Evolutionary conservation across 176 grass and related monocot species (phyloP), one percentile per base, ranked within the genome.

Genomic region (Oryza australiensis): DNA sequence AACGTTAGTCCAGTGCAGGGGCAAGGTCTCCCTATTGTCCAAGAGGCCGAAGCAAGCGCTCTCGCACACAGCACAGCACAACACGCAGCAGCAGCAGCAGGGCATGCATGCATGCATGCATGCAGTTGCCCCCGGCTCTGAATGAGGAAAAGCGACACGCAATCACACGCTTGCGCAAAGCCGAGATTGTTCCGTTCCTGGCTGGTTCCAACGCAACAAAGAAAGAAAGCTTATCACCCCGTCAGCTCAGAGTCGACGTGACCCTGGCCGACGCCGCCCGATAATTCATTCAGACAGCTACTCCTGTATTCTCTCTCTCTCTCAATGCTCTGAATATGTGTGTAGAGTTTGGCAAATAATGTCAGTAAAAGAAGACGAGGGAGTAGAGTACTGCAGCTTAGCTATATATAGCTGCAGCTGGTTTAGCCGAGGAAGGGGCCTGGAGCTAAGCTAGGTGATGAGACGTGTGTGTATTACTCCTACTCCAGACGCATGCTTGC

Each of bases 91-190:
- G 42, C 42, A 7, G 49, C 49, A 22, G 1, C 53, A 23, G 53
- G 7, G 53, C 53, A 23, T 9, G 53, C 53, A 34, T 34, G 53
- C 53, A 23, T 9, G 53, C 53, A 34, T 34, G 26, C 75, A 2
- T 29, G 27, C 16, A 28, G 33, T 49, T 55, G 60, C 55, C 30
- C 10, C 32, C 71, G 81, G 81, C 81, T 34, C 86, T 88, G 86
- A 84, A 79, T 74, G 81, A 84, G 86, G 75, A 68, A 88, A 88
- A 84, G 81, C 68, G 62, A 79, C 86, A 79, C 86, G 86, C 86
- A 88, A 74, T 84, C 75, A 62, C 81, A 84, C 74, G 75, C 66
- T 15, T 16, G 43, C 13, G 11, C 43, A 46, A 46, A 14, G 43
- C 5, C 0, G 51, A 55, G 64, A 79, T 86, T 68, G 84, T 86